phyloP scores from a whole-genome alignment of 2,329 filamentous ascomycete genomes.

The Aureobasidium lini region DNA sequence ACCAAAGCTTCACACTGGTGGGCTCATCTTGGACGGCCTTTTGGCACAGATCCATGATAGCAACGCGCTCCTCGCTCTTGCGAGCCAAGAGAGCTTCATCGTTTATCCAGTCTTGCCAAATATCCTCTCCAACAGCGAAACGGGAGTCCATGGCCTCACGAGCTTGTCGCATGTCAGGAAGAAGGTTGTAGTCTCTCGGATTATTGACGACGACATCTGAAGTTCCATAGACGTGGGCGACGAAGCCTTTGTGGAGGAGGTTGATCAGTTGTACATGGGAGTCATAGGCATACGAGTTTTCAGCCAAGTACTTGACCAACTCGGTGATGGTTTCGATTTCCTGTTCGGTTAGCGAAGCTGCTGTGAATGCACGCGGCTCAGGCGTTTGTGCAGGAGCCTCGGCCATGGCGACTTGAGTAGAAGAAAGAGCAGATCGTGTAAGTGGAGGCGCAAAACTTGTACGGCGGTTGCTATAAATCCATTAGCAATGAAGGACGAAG shows the following conservation, averaged over 20 bases:
- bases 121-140: conserved; percentile 66
- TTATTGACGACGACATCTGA: conserved; percentile 19
- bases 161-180: conserved; percentile 40
- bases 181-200: conserved; percentile 36
- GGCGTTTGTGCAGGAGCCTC: conserved; percentile 37
- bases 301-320: conserved; percentile 34
- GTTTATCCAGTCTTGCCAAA: conserved; percentile 69
- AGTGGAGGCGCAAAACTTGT: conserved; percentile 26
- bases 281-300: conserved; percentile 44
- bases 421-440: conserved; percentile 35
- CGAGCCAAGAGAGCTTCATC: conserved; percentile 57
- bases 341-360: conserved; percentile 34
- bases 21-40: conserved; percentile 64
- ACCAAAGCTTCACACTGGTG: conserved; percentile 66
- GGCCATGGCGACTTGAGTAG: conserved; percentile 40
- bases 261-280: conserved; percentile 42
- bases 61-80: conserved; percentile 60
- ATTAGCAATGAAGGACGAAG: neutral
- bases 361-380: conserved; percentile 36
- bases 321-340: conserved; percentile 39
- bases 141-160: conserved; percentile 54
- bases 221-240: conserved; percentile 30
- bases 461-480: neutral
- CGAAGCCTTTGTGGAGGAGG: conserved; percentile 41
- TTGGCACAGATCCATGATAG: conserved; percentile 64